Percentiles rank a stretch among this genome's conserved stretches.
These are phyloP conservation scores for Malassezia restricta DNA, from an alignment of 1,284 basidiomycete genomes.

Conservation along the genomic window DNA sequence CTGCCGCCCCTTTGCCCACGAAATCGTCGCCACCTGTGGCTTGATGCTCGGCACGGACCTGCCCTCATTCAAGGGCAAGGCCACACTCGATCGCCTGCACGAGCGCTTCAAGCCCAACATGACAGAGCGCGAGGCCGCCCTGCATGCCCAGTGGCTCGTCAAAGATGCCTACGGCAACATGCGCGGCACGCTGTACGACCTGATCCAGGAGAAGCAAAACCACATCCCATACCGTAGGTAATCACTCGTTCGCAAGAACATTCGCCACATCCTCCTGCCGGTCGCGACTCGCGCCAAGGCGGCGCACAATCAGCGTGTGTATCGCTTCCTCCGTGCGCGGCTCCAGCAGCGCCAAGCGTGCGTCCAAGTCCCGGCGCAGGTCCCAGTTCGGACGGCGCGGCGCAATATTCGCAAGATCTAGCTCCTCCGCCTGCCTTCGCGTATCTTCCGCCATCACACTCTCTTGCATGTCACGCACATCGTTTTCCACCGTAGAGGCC, in stretches of 20 bases:
- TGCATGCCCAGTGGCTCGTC: conserved; percentile 72
- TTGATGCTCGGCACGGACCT: conserved; percentile 90
- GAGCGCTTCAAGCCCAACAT: conserved; percentile 75
- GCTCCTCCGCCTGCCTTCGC: conserved; percentile 10
- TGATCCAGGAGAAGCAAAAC: conserved; percentile 47
- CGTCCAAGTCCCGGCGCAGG: conserved; percentile 80
- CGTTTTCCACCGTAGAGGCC: conserved; percentile 6
- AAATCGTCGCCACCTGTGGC: conserved; percentile 73
- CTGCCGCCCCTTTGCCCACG: conserved; percentile 75
- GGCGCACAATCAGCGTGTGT: conserved; percentile 61
- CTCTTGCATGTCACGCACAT: conserved; percentile 4
- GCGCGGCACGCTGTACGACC: conserved; percentile 80
- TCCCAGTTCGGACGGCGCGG: conserved; percentile 95
- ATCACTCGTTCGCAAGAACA: conserved; percentile 3
- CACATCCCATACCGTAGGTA: conserved; percentile 27
- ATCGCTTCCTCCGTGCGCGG: conserved; percentile 79
- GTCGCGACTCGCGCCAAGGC: not conserved
- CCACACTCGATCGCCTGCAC: conserved; percentile 62
- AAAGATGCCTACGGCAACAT: conserved; percentile 89
- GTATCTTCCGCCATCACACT: conserved; percentile 6
- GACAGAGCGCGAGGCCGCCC: conserved; percentile 78
- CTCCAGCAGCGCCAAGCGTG: conserved; percentile 75
- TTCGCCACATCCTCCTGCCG: not conserved
- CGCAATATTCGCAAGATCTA: conserved; percentile 92
- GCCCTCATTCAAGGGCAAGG: conserved; percentile 89